Percentiles rank a stretch among this genome's conserved stretches.
Conservation (phyloP, 306 rosid species). For the Lablab purpureus region DNA sequence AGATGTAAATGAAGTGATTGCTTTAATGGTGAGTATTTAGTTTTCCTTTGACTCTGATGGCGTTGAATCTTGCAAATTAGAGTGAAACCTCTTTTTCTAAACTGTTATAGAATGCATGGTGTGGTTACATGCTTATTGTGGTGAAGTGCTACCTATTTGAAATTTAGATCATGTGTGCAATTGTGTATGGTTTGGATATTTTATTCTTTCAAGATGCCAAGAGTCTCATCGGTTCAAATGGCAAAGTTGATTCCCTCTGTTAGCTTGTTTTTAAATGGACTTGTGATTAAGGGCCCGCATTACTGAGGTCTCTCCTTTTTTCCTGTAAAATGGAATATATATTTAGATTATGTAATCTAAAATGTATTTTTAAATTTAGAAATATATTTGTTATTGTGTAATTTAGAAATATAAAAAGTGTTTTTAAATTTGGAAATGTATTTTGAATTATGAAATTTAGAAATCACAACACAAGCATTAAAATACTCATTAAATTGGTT, state of each 20-base stretch:
- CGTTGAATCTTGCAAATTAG: neutral
- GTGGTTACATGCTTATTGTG: neutral
- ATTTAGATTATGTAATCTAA: too few relatives aligned
- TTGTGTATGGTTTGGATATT: neutral
- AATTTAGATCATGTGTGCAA: neutral
- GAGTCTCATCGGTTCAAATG: too few relatives aligned
- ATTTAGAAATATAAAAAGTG: too few relatives aligned
- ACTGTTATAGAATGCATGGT: neutral
- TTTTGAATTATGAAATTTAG: too few relatives aligned
- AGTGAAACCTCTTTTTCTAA: neutral
- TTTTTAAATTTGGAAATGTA: too few relatives aligned
- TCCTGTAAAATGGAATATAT: too few relatives aligned
- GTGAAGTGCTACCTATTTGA: neutral
- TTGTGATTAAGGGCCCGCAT: neutral
- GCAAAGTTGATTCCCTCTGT: neutral
- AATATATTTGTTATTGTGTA: too few relatives aligned
- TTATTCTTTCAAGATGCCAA: conserved; percentile 2
- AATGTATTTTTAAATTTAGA: too few relatives aligned
- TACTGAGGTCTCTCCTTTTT: neutral
- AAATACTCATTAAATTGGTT: too few relatives aligned
- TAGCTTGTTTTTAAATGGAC: neutral
- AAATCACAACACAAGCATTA: too few relatives aligned
- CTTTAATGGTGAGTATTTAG: conserved; percentile 22
- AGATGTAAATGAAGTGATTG: conserved; percentile 46
- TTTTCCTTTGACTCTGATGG: neutral